phyloP scores from a whole-genome alignment of 805 yeast genomes.

The Ogataea degrootiae region DNA sequence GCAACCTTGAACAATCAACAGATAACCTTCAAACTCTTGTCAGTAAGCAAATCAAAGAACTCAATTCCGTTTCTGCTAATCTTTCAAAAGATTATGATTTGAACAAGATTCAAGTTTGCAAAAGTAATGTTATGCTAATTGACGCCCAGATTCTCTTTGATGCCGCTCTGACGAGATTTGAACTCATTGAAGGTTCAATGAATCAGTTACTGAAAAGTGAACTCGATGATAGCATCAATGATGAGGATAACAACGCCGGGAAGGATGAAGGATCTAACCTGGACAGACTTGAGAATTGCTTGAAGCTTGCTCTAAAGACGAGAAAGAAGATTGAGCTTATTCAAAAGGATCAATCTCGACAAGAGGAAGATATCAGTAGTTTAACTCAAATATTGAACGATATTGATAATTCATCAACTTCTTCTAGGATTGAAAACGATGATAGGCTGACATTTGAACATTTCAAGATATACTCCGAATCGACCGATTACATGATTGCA shows the following conservation, averaged over 20 bases:
- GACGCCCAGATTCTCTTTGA: slow-evolving; percentile 26
- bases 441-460: slow-evolving; percentile 1
- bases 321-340: slow-evolving; percentile 10
- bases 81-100: slow-evolving; percentile 15
- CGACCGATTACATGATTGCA: slow-evolving; percentile 18
- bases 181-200: slow-evolving; percentile 14
- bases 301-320: slow-evolving; percentile 13
- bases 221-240: not conserved
- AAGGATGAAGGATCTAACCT: slow-evolving; percentile 1
- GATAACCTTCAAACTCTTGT: slow-evolving; percentile 5
- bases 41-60: slow-evolving; percentile 2
- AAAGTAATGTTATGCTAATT: slow-evolving; percentile 21
- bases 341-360: not conserved
- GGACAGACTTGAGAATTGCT: slow-evolving; percentile 12
- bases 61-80: slow-evolving; percentile 4
- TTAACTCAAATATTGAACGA: slow-evolving; percentile 9
- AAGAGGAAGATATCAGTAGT: slow-evolving; percentile 2
- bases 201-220: slow-evolving; percentile 1
- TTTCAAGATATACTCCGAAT: slow-evolving; percentile 13
- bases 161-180: slow-evolving; percentile 25
- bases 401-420: slow-evolving; percentile 6
- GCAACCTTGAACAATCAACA: slow-evolving; percentile 1
- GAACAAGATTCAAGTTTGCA: slow-evolving; percentile 20
- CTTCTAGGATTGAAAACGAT: not conserved
- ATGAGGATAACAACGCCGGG: not conserved